These are phyloP conservation scores for Spathaspora sp. DNA, from an alignment of 1,139 yeast species.

Conservation along the genomic window DNA sequence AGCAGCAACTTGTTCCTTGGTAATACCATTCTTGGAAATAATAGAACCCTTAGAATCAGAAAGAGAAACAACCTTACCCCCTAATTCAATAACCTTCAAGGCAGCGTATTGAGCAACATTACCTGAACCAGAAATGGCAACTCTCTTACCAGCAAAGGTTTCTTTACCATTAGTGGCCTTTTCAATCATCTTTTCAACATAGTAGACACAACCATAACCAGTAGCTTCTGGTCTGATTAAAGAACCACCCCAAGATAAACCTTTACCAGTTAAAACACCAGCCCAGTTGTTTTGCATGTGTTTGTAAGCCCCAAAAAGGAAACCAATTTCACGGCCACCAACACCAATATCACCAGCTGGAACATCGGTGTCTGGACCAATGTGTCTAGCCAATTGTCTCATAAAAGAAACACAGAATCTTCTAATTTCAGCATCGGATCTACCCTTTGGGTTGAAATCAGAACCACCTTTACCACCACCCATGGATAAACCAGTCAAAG, in stretches of 20 bases:
- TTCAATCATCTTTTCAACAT: constrained; percentile 96
- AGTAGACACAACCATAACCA: constrained; percentile 96
- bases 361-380: constrained; percentile 96
- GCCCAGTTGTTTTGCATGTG: constrained; percentile 88
- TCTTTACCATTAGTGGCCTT: constrained; percentile 88
- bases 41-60: constrained; percentile 94
- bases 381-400: constrained; percentile 93
- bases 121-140: constrained; percentile 97
- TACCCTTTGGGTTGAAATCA: constrained; percentile 96
- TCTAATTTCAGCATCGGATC: constrained; percentile 90
- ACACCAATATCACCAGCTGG: constrained; percentile 98
- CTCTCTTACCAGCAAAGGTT: constrained; percentile 87
- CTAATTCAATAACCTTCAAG: constrained; percentile 92
- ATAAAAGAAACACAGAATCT: constrained; percentile 95
- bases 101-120: constrained; percentile 99
- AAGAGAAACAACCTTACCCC: constrained; percentile 90
- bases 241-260: constrained; percentile 98
- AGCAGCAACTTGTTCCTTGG: constrained; percentile 72
- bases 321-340: constrained; percentile 92
- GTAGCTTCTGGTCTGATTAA: constrained; percentile 99
- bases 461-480: constrained; percentile 99
- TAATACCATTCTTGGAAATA: constrained; percentile 75
- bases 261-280: constrained; percentile 98
- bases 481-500: constrained; percentile 94
- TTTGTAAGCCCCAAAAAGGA: constrained; percentile 96